Base-by-base conservation (phyloP, 1,284 basidiomycete genomes). In the Tilletia caries region DNA sequence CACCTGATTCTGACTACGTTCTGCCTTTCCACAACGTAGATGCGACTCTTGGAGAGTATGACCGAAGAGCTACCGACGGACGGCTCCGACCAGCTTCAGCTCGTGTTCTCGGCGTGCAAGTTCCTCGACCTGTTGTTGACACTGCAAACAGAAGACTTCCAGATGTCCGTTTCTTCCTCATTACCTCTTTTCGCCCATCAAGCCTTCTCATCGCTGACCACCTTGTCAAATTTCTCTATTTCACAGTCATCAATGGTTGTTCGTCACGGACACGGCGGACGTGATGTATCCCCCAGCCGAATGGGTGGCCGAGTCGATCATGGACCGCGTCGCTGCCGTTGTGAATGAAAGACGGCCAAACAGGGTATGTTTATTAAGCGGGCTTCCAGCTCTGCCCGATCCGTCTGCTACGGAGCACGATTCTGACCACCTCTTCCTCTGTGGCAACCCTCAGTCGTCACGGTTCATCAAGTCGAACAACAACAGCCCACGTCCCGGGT, bases 251-350 rank as follows among this genome's bases (percentile, higher is more conserved):
- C 94, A 99, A 86, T 99, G 96, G 95, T 91, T 97, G 77, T 98
- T 98, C 81, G 89, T 98, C 68, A 96, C 94, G 0, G 96, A 99
- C 83, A 98, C 95, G 0, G 92, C 95, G 4, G 96, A 98, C 79
- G 94, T 95, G 0, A 88, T 94, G 13, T 94, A 94, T 83, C 90
- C 90, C 8, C 90, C 92, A 0, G 90, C 94, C 73, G 87, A 89
- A 58, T 94, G 91, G 88, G 85, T 86, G 60, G 91, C 95, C 0
- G 91, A 92, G 73, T 91, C 93, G 1, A 89, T 98, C 84, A 88
- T 98, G 82, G 95, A 98, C 82, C 90, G 91, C 60, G 86, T 98
- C 0, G 89, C 92, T n/a, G 92, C 58, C 66, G 87, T 76, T 84
- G 91, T 64, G 89, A 71, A 91, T 4, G 76, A 84, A 58, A 82